Evolutionary conservation across 2,329 filamentous ascomycete species (phyloP).

Genomic region (Aspergillus sp.): DNA sequence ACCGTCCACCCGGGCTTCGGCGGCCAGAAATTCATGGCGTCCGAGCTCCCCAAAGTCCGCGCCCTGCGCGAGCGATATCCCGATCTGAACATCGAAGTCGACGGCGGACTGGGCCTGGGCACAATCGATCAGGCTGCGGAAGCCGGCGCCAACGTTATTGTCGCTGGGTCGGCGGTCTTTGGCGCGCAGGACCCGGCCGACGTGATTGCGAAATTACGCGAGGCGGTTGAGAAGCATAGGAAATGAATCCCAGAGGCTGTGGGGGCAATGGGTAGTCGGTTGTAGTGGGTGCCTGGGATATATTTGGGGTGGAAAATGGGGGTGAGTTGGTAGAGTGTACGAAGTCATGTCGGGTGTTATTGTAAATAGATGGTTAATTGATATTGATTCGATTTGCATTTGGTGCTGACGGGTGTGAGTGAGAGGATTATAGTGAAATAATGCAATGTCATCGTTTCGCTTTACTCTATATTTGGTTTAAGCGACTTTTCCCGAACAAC

Average conservation of each 20-base stretch:
- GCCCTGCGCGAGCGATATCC: constrained; percentile 84
- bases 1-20: constrained; percentile 97
- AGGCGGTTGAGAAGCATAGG: constrained; percentile 72
- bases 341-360: too few species aligned
- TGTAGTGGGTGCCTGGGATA: too few species aligned
- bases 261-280: too few species aligned
- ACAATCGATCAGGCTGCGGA: constrained; percentile 95
- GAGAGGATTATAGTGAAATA: too few species aligned
- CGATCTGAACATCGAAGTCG: constrained; percentile 94
- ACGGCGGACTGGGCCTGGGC: constrained; percentile 83
- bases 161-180: constrained; percentile 94
- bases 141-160: constrained; percentile 96
- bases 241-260: constrained; percentile 11
- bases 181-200: constrained; percentile 85
- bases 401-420: too few species aligned
- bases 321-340: too few species aligned
- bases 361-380: too few species aligned
- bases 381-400: too few species aligned
- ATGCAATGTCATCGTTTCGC: too few species aligned
- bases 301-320: too few species aligned
- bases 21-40: constrained; percentile 97
- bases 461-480: not conserved
- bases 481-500: not conserved
- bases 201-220: constrained; percentile 80
- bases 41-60: constrained; percentile 90